Percentiles rank a stretch among this genome's conserved stretches.
phyloP scores from a whole-genome alignment of 108 stramenopile species.

The Fragilaria crotonensis region DNA sequence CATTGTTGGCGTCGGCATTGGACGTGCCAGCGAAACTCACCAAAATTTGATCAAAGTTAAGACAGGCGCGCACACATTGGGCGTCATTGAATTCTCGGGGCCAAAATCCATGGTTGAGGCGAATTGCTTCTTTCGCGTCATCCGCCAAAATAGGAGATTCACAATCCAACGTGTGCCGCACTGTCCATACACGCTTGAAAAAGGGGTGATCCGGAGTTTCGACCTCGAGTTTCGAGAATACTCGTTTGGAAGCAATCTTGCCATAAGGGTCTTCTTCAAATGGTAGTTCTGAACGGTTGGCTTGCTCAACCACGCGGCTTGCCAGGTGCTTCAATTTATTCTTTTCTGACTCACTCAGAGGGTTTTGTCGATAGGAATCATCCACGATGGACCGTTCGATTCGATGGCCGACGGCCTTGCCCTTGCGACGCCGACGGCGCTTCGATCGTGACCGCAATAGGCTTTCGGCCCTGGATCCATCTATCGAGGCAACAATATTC shows the following conservation, averaged over 20 bases:
- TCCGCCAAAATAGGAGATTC: conserved; percentile 50
- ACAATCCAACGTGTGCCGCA: conserved; percentile 55
- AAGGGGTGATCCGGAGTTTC: conserved; percentile 63
- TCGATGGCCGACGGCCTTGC: not conserved
- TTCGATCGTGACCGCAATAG: not conserved
- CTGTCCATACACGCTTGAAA: conserved; percentile 62
- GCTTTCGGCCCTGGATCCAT: not conserved
- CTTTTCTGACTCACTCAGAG: not conserved
- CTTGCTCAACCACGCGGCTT: not conserved
- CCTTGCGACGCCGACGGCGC: not conserved
- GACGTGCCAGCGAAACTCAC: conserved; percentile 58
- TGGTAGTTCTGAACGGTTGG: not conserved
- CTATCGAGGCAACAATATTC: conserved; percentile 5
- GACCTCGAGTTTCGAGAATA: conserved; percentile 47
- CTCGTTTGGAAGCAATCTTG: conserved; percentile 26
- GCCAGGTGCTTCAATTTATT: not conserved
- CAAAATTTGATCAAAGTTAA: conserved; percentile 64
- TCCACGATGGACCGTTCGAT: not conserved
- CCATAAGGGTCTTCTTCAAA: conserved; percentile 19
- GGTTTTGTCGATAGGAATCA: not conserved
- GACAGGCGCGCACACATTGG: conserved; percentile 35
- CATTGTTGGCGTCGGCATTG: conserved; percentile 49
- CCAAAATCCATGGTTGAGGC: conserved; percentile 49
- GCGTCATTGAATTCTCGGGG: conserved; percentile 50
- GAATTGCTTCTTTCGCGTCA: conserved; percentile 28